These are phyloP conservation scores for Synchytrium microbalum DNA, from an alignment of 371 early-diverging fungal genomes.

Conservation along the genomic window DNA sequence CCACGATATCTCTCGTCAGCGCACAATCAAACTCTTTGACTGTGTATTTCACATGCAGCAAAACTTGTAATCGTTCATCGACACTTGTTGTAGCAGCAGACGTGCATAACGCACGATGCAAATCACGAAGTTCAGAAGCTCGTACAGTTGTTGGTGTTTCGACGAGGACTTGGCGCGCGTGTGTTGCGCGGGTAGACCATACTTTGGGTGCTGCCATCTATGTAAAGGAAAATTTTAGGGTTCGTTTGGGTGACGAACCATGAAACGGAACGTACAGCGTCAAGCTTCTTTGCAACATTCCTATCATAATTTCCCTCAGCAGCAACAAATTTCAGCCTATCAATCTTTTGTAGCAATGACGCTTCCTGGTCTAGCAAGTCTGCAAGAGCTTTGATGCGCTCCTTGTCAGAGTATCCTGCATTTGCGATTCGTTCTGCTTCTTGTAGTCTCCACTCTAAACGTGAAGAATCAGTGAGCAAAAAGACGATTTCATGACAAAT, in stretches of 20 bases:
- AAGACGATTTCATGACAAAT: not conserved
- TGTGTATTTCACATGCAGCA: slow-evolving; percentile 47
- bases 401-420: slow-evolving; percentile 32
- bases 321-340: slow-evolving; percentile 39
- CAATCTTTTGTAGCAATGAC: slow-evolving; percentile 44
- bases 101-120: slow-evolving; percentile 39
- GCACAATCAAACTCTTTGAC: slow-evolving; percentile 50
- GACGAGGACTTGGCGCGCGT: slow-evolving; percentile 18
- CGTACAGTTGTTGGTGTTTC: slow-evolving; percentile 45
- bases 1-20: slow-evolving; percentile 41
- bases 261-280: slow-evolving; percentile 19
- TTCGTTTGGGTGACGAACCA: not conserved
- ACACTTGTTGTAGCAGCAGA: slow-evolving; percentile 16
- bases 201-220: slow-evolving; percentile 42
- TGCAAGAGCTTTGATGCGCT: slow-evolving; percentile 38
- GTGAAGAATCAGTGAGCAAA: slow-evolving; percentile 3
- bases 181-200: slow-evolving; percentile 24
- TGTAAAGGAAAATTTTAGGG: not conserved
- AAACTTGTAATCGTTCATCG: slow-evolving; percentile 42
- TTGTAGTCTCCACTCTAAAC: slow-evolving; percentile 38
- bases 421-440: slow-evolving; percentile 37
- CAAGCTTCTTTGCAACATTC: slow-evolving; percentile 24
- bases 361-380: slow-evolving; percentile 46
- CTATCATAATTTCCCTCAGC: slow-evolving; percentile 37
- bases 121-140: slow-evolving; percentile 41